Evolutionary conservation across 2,329 filamentous ascomycete species (phyloP).

Genomic region (Penicillium expansum): DNA sequence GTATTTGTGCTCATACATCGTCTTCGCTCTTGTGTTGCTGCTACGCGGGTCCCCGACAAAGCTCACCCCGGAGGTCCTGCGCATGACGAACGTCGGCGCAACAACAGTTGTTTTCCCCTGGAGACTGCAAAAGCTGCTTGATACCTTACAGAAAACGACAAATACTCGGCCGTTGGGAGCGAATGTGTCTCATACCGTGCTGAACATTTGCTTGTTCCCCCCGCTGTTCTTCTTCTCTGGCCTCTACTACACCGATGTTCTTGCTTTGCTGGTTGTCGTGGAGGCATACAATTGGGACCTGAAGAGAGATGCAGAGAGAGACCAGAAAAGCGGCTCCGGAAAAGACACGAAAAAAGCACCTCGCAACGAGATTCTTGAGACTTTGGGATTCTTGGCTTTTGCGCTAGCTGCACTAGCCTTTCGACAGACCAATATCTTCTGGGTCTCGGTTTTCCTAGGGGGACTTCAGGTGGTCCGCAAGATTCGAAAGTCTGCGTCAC

Average conservation of each 20-base stretch:
- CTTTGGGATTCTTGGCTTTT: constrained; percentile 48
- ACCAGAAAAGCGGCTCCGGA: constrained; percentile 23
- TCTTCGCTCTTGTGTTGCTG: constrained; percentile 24
- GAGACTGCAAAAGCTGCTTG: constrained; percentile 54
- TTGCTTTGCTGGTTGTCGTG: constrained; percentile 74
- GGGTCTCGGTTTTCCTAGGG: constrained; percentile 62
- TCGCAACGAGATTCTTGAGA: constrained; percentile 22
- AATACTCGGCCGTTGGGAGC: constrained; percentile 32
- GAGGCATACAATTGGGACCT: constrained; percentile 59
- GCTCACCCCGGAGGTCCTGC: constrained; percentile 35
- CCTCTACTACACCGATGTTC: constrained; percentile 90
- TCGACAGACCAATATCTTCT: constrained; percentile 95
- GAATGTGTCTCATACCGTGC: constrained; percentile 48
- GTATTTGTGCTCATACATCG: constrained; percentile 56
- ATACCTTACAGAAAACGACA: constrained; percentile 41
- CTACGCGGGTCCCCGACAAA: constrained; percentile 32
- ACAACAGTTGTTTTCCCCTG: constrained; percentile 43
- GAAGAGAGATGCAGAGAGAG: constrained; percentile 26
- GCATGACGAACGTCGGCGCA: constrained; percentile 39
- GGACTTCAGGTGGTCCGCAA: constrained; percentile 44
- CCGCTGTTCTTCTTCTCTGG: constrained; percentile 94
- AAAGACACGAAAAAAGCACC: neutral
- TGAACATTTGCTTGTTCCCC: constrained; percentile 84
- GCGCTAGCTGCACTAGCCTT: constrained; percentile 70
- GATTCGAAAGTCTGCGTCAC: constrained; percentile 30